Conservation (phyloP, 352 stramenopile species). For the Globisporangium canariense region DNA sequence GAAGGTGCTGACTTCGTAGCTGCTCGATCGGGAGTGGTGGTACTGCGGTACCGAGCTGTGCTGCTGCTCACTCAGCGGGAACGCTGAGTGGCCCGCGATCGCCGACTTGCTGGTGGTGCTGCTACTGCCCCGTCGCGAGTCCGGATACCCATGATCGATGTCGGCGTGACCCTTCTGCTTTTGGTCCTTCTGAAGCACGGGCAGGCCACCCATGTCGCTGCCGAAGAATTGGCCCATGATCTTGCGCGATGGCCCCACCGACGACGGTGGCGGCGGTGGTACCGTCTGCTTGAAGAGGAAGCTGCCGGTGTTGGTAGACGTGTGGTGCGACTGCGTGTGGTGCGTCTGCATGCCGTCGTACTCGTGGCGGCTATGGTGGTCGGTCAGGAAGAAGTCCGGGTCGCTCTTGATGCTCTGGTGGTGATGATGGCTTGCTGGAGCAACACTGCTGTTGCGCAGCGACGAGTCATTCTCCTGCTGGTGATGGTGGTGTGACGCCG, state of each 20-base stretch:
- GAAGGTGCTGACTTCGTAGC: constrained; percentile 22
- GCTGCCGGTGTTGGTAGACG: constrained; percentile 16
- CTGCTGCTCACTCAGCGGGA: constrained; percentile 17
- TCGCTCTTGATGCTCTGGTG: constrained; percentile 13
- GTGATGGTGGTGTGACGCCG: background rate
- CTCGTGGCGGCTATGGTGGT: constrained; percentile 13
- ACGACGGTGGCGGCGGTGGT: constrained; percentile 10
- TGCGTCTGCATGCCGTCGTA: constrained; percentile 19
- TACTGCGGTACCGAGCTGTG: constrained; percentile 15
- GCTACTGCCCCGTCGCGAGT: constrained; percentile 20
- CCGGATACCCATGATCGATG: constrained; percentile 33
- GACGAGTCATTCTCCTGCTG: constrained; percentile 26
- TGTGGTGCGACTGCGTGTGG: constrained; percentile 17
- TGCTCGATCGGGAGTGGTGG: constrained; percentile 16
- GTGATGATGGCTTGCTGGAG: background rate
- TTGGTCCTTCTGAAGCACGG: constrained; percentile 35
- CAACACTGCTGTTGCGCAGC: constrained; percentile 7
- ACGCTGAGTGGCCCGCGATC: constrained; percentile 19
- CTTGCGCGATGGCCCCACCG: constrained; percentile 27
- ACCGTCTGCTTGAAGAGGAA: constrained; percentile 46
- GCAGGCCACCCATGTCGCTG: constrained; percentile 20
- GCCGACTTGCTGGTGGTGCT: constrained; percentile 14
- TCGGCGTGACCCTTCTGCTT: constrained; percentile 21
- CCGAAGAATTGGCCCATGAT: constrained; percentile 38
- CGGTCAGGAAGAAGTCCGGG: constrained; percentile 12